Percentiles rank a stretch among this genome's conserved stretches.
phyloP scores from a whole-genome alignment of 176 grass and related monocot genomes.

The Themeda triandra region DNA sequence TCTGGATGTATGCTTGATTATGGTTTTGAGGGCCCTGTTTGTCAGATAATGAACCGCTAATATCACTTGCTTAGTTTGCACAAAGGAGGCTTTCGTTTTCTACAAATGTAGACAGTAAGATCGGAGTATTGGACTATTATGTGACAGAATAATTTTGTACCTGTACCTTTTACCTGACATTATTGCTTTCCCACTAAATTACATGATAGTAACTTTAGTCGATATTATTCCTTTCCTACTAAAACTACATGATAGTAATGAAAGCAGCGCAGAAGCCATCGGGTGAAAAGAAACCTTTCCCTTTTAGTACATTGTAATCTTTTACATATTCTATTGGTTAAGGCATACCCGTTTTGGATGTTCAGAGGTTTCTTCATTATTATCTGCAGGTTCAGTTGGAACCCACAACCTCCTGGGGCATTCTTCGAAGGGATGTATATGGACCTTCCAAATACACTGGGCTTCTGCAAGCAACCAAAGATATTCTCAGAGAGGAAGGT shows the following conservation, averaged over 20 bases:
- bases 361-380: conserved; percentile 11
- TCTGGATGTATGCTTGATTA: neutral
- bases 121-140: neutral
- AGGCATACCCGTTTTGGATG: neutral
- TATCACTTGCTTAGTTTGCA: too few species aligned
- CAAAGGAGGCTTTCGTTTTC: neutral
- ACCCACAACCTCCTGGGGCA: conserved; percentile 66
- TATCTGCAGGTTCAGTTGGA: conserved; percentile 87
- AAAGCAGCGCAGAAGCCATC: neutral
- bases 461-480: conserved; percentile 76
- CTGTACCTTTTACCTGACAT: neutral
- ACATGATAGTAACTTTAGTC: neutral
- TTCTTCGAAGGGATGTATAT: conserved; percentile 57
- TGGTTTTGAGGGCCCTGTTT: neutral
- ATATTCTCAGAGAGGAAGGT: conserved; percentile 99
- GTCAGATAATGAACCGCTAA: neutral
- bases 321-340: neutral
- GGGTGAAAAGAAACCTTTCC: neutral
- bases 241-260: neutral
- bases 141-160: neutral
- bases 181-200: neutral
- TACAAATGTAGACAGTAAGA: neutral
- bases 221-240: neutral
- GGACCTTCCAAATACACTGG: conserved; percentile 89
- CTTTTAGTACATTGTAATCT: neutral